Evolutionary conservation across 228 moss, liverwort and hornwort species (phyloP), one percentile per base, ranked within the genome.

Genomic region (Sphagnum fallax): DNA sequence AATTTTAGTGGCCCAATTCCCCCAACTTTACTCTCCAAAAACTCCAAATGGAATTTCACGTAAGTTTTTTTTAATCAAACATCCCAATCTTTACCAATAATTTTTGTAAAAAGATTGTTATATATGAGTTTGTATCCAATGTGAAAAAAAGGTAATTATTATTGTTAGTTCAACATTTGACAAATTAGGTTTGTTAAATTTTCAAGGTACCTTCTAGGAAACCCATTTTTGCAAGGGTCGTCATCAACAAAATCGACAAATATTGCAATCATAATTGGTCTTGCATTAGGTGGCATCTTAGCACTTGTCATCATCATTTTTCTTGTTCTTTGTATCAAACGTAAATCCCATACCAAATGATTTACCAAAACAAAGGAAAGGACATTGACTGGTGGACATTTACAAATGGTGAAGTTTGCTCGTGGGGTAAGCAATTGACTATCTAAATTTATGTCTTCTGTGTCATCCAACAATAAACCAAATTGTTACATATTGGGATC

Each of bases 1-100:
- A 71, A 71, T 49, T 74, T 81, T 7, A 77, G 52, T 1, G 81
- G 81, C 65, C 0, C 11, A 1, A 65, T 81, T 63, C 81, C 74
- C 55, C 0, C 52, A 5, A 63, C 32, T 12, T 58, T 81, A 65
- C 65, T 71, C 47, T 16, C 65, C 47, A 52, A 75, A 68, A 71
- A 52, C 1, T 32, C 32, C 50, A 49, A 69, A 49, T 49, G 73
- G 18, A 6, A 16, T 60, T 74, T 81, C 13, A 65, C 48, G 77
- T 81, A 32, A 32, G 32, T 32, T 32, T 32, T 32, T 32, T 32
- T 32, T 32, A 0, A 32, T 0, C 32, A 32, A 32, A 32, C 32
- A n/a, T n/a, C n/a, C n/a, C n/a, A n/a, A n/a, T n/a, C n/a, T n/a
- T n/a, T n/a, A n/a, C n/a, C n/a, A n/a, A n/a, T n/a, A n/a, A n/a